Evolutionary conservation across 495 filamentous ascomycete genomes (phyloP), one percentile per base, ranked within the genome.

Genomic region (Parathielavia hyrcaniae): DNA sequence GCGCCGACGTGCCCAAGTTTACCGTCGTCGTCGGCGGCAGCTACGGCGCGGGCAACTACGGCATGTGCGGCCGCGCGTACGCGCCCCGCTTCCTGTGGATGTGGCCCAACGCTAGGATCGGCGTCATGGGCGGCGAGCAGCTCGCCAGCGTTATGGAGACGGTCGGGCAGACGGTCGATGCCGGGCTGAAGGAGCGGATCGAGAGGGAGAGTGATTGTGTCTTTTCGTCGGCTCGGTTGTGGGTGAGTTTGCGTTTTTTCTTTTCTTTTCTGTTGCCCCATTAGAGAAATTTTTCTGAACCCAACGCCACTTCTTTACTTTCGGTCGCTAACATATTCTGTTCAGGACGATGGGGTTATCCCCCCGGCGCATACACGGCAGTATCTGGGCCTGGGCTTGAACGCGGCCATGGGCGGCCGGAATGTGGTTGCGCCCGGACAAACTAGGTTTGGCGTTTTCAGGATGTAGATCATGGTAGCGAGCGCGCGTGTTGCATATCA

Each of bases 111-210:
- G 90, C 93, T 19, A 86, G 87, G 64, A 92, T 96, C 59, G 89
- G 87, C 9, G 93, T 98, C 56, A 98, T 98, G 93, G 93, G 93
- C 39, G 81, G 86, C 19, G 91, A 97, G 76, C 93, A 98, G 75
- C 78, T 98, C 16, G 87, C 85, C 2, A 80, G 86, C 5, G 93
- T 98, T 38, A 98, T 98, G 93, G 86, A 90, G 73, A 86, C 91
- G 3, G 95, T 98, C 0, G 91, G 93, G 9, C 87, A 88, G 70
- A 80, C 79, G 16, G 87, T 83, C 1, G 92, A 97, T 69, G 86
- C 88, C 1, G 85, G 85, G 54, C 74, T 98, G 50, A 89, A 86
- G 71, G 82, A 79, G 13, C 75, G 93, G 34, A 97, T 98, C 63
- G 95, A 97, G 66, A 77, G 81, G 23, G 95, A 98, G 76, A 95